These are phyloP conservation scores for Venturia aucupariae DNA, from an alignment of 2,329 filamentous ascomycete genomes.

Conservation along the genomic window DNA sequence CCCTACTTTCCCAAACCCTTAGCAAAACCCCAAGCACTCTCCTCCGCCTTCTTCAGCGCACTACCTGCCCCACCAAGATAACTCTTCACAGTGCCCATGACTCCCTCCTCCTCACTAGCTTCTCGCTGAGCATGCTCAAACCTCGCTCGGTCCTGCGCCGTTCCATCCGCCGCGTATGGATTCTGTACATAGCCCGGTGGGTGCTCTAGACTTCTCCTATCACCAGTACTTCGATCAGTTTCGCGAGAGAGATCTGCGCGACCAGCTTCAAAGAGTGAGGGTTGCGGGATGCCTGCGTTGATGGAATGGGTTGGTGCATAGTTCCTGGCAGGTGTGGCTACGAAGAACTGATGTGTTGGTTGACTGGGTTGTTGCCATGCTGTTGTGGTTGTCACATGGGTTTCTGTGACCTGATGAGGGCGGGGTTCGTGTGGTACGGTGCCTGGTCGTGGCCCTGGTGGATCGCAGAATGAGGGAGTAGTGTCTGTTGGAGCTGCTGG, in stretches of 20 bases:
- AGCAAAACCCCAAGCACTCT: constrained; percentile 13
- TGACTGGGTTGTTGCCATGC: constrained; percentile 24
- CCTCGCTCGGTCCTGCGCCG: constrained; percentile 25
- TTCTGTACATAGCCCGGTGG: constrained; percentile 42
- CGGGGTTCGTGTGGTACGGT: constrained; percentile 23
- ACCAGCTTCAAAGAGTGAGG: constrained; percentile 18
- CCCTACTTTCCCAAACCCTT: constrained; percentile 1
- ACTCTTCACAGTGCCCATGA: constrained; percentile 15
- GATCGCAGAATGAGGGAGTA: constrained; percentile 18
- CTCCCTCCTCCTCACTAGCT: constrained; percentile 26
- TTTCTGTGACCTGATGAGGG: neutral
- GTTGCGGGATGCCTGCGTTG: constrained; percentile 18
- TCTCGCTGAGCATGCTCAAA: constrained; percentile 22
- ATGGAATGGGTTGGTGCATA: constrained; percentile 32
- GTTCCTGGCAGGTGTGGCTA: constrained; percentile 30
- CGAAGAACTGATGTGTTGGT: constrained; percentile 31
- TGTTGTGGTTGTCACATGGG: constrained; percentile 20
- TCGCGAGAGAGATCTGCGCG: constrained; percentile 9
- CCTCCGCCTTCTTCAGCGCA: constrained; percentile 19
- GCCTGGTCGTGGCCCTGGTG: constrained; percentile 34
- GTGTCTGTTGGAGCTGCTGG: constrained; percentile 17
- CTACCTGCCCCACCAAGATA: constrained; percentile 22
- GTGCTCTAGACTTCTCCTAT: constrained; percentile 26
- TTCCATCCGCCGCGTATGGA: constrained; percentile 33
- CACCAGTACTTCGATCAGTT: constrained; percentile 18